A percentile compares a stretch with the other conserved stretches of the same genome.
These are phyloP conservation scores for Galerina marginata DNA, from an alignment of 768 basidiomycete species.

Conservation along the genomic window DNA sequence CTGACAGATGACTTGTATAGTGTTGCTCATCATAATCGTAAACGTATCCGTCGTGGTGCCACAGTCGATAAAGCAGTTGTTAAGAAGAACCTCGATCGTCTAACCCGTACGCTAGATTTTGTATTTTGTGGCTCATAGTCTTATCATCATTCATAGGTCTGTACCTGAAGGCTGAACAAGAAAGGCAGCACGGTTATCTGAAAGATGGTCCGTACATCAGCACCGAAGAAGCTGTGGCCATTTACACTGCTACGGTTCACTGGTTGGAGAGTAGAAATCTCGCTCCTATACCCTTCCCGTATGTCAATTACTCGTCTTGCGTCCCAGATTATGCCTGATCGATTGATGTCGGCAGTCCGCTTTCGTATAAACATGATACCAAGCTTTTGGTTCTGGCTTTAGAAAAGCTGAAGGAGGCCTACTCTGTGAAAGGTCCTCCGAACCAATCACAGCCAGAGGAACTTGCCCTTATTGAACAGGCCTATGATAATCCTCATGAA, in stretches of 20 bases:
- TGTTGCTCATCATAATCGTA: conserved; percentile 97
- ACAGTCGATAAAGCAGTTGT: conserved; percentile 99
- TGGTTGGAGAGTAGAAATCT: conserved; percentile 99
- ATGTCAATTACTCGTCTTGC: conserved; percentile 29
- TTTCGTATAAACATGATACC: conserved; percentile 99
- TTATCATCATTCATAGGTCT: conserved; percentile 51
- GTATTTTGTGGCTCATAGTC: conserved; percentile 1
- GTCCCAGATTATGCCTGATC: neutral
- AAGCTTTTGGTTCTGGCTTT: conserved; percentile 95
- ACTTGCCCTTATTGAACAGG: conserved; percentile 96
- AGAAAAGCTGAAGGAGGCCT: conserved; percentile 98
- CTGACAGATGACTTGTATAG: conserved; percentile 36
- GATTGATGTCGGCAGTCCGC: conserved; percentile 54
- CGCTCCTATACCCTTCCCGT: conserved; percentile 98
- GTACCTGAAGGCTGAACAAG: conserved; percentile 98
- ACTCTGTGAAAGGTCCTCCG: conserved; percentile 94
- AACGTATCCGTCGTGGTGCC: conserved; percentile 95
- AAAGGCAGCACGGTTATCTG: conserved; percentile 96
- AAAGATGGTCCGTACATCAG: conserved; percentile 99
- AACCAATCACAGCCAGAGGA: conserved; percentile 99
- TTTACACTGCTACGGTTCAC: conserved; percentile 98
- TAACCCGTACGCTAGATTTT: conserved; percentile 75
- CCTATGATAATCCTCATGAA: conserved; percentile 99
- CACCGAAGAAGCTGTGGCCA: conserved; percentile 97
- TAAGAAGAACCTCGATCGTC: conserved; percentile 97